phyloP scores from a whole-genome alignment of 106 monocot species.

The Dioscorea zingiberensis region DNA sequence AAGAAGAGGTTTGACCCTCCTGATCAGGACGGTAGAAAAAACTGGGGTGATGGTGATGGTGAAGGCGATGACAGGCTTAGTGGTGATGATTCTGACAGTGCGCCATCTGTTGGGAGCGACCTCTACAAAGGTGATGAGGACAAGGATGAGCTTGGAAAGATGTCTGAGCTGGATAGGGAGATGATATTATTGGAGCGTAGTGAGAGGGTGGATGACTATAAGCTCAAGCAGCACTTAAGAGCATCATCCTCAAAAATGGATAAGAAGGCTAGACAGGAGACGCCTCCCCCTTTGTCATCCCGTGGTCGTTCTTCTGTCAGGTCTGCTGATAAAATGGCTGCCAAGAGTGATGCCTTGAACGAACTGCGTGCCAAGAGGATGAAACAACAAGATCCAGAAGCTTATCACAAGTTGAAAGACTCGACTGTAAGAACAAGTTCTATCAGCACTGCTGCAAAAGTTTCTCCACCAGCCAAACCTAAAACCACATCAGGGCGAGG shows the following conservation, averaged over 20 bases:
- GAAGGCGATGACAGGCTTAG: constrained; percentile 32
- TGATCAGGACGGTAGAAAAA: constrained; percentile 22
- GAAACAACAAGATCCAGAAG: constrained; percentile 74
- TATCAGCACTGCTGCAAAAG: constrained; percentile 6
- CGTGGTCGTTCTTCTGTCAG: constrained; percentile 52
- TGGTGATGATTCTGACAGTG: constrained; percentile 67
- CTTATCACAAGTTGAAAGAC: constrained; percentile 42
- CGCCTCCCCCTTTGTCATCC: constrained; percentile 36
- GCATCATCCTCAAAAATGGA: constrained; percentile 46
- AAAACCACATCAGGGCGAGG: constrained; percentile 14
- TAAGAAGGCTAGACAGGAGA: constrained; percentile 34
- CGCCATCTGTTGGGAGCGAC: constrained; percentile 71
- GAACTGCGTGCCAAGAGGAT: constrained; percentile 65
- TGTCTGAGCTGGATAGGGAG: constrained; percentile 80
- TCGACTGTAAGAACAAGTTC: constrained; percentile 6
- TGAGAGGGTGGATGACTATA: constrained; percentile 52
- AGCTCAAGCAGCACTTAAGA: constrained; percentile 64
- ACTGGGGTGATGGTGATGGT: constrained; percentile 20
- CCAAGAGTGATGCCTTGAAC: constrained; percentile 64
- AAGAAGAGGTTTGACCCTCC: constrained; percentile 55
- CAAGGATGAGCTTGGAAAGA: constrained; percentile 57
- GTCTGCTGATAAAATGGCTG: constrained; percentile 30
- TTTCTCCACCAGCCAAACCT: constrained; percentile 43
- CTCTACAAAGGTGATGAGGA: constrained; percentile 87
- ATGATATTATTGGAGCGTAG: constrained; percentile 80